Evolutionary conservation across 371 early-diverging fungal species (phyloP).

Genomic region (Actinomucor elegans): DNA sequence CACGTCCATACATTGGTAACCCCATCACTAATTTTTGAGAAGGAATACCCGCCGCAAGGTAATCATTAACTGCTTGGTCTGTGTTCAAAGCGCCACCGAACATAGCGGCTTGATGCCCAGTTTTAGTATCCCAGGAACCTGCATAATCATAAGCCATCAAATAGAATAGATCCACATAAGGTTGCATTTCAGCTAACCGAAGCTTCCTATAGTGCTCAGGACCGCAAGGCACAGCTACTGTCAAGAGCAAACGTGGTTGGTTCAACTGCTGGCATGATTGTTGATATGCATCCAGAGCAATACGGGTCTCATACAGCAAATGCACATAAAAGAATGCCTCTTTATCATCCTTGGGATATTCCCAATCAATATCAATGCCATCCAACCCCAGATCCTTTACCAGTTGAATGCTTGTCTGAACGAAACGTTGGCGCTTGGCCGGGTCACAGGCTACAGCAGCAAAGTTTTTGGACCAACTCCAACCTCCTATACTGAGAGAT

Average conservation of each 20-base stretch:
- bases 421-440: conserved; percentile 59
- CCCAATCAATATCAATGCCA: conserved; percentile 81
- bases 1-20: conserved; percentile 81
- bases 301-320: conserved; percentile 70
- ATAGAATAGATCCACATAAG: conserved; percentile 70
- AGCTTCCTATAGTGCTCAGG: conserved; percentile 58
- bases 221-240: conserved; percentile 74
- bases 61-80: conserved; percentile 67
- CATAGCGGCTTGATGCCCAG: conserved; percentile 88
- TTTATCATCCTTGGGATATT: conserved; percentile 73
- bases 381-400: conserved; percentile 60
- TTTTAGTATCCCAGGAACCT: conserved; percentile 69
- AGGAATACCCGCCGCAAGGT: conserved; percentile 70
- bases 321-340: conserved; percentile 78
- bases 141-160: conserved; percentile 82
- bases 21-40: conserved; percentile 82
- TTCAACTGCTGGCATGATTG: conserved; percentile 36
- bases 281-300: conserved; percentile 53
- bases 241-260: conserved; percentile 58
- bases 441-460: conserved; percentile 66
- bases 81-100: conserved; percentile 62
- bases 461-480: conserved; percentile 87
- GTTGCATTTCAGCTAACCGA: conserved; percentile 61
- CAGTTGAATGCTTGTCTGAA: conserved; percentile 57
- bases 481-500: conserved; percentile 84